Evolutionary conservation across 2,329 filamentous ascomycete genomes (phyloP).

Genomic region (Xylariomycetidae sp.): DNA sequence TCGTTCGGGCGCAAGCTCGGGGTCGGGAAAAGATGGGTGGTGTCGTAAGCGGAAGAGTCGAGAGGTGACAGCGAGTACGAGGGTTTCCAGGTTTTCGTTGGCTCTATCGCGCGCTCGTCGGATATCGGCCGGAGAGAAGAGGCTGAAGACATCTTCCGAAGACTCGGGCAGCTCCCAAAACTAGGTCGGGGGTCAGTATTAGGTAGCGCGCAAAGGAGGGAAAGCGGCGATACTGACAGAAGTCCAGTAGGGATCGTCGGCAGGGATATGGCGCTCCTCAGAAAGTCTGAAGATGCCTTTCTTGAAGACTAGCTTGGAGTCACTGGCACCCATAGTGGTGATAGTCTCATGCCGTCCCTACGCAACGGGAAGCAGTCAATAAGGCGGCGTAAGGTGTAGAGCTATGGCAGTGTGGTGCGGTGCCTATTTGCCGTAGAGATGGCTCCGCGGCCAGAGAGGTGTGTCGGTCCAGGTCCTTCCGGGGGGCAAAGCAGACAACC

Average conservation of each 20-base stretch:
- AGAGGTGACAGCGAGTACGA: constrained; percentile 77
- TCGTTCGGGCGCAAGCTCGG: constrained; percentile 70
- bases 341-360: constrained; percentile 23
- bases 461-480: too few relatives aligned
- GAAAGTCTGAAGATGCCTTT: constrained; percentile 95
- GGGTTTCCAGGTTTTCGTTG: constrained; percentile 81
- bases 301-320: constrained; percentile 98
- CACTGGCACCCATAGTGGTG: constrained; percentile 90
- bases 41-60: constrained; percentile 77
- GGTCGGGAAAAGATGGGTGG: constrained; percentile 84
- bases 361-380: too few relatives aligned
- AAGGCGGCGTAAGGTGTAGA: too few relatives aligned
- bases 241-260: constrained; percentile 88
- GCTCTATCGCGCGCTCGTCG: constrained; percentile 80
- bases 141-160: constrained; percentile 90
- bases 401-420: too few relatives aligned
- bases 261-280: constrained; percentile 81
- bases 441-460: too few relatives aligned
- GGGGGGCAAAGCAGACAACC: too few relatives aligned
- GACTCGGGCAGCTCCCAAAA: constrained; percentile 98
- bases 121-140: constrained; percentile 86
- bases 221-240: constrained; percentile 54
- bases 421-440: too few relatives aligned
- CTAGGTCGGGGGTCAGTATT: constrained; percentile 38
- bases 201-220: constrained; percentile 8